Percentiles rank a stretch among this genome's conserved stretches.
Conservation (phyloP, 257 asterid genomes). For the Solanum sejunctum region DNA sequence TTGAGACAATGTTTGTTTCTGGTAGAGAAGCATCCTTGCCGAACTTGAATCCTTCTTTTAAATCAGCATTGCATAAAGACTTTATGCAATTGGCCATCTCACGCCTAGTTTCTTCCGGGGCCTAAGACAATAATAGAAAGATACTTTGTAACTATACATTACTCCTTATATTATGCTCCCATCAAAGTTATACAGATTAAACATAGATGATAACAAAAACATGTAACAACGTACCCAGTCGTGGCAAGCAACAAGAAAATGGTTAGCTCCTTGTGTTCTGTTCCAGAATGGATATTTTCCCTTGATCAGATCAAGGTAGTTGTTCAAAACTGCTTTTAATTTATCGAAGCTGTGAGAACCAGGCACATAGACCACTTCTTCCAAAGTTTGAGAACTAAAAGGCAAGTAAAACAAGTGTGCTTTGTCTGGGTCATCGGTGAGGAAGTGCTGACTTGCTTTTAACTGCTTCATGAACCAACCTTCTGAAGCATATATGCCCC, state of each 20-base stretch:
- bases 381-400: conserved; percentile 47
- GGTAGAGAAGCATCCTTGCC: conserved; percentile 66
- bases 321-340: conserved; percentile 31
- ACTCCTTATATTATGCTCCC: not conserved
- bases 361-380: conserved; percentile 35
- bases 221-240: conserved; percentile 48
- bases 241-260: conserved; percentile 80
- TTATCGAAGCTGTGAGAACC: conserved; percentile 44
- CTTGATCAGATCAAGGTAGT: conserved; percentile 43
- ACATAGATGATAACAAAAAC: not conserved
- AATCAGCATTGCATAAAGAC: conserved; percentile 63
- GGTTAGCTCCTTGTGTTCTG: conserved; percentile 55
- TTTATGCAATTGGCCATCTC: conserved; percentile 55
- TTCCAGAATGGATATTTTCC: conserved; percentile 46
- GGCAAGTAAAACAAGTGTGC: conserved; percentile 73
- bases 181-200: not conserved
- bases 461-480: conserved; percentile 86
- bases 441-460: conserved; percentile 33
- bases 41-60: conserved; percentile 40
- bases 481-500: conserved; percentile 61
- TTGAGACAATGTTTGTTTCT: conserved; percentile 26
- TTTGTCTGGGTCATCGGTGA: conserved; percentile 33
- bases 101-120: conserved; percentile 55
- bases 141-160: not conserved
- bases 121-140: conserved; percentile 19